Evolutionary conservation across 164 flowering plant species (phyloP).

Genomic region (Brasenia schreberi): DNA sequence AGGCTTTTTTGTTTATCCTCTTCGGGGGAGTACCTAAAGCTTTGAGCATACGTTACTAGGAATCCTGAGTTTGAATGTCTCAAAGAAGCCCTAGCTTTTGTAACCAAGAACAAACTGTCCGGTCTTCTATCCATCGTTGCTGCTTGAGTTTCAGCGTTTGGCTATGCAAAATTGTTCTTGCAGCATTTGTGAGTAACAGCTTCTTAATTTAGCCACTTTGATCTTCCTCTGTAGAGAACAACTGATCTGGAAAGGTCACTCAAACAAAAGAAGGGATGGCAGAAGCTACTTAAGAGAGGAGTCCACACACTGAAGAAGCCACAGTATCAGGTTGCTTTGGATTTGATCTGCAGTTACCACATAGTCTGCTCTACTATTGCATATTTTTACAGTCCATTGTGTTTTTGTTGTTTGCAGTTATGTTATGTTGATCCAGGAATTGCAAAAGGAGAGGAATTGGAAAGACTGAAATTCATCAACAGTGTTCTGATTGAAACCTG

Average conservation of each 20-base stretch:
- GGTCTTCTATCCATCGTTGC: no score
- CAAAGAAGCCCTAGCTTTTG: no score
- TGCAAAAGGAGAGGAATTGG: conserved; percentile 46
- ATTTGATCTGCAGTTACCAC: neutral
- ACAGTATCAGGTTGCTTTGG: conserved; percentile 61
- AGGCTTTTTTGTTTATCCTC: no score
- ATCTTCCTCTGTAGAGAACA: conserved; percentile 34
- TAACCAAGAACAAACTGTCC: no score
- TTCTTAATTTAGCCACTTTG: neutral
- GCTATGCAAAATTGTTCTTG: no score
- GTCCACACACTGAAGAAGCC: conserved; percentile 68
- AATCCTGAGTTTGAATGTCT: no score
- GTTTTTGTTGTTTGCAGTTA: conserved; percentile 27
- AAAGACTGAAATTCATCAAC: conserved; percentile 54
- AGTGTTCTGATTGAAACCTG: conserved; percentile 13
- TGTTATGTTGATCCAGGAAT: conserved; percentile 68
- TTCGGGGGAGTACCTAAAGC: no score
- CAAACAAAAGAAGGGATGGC: conserved; percentile 55
- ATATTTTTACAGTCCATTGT: neutral
- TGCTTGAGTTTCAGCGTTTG: no score
- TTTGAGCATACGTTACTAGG: no score
- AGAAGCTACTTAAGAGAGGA: conserved; percentile 73
- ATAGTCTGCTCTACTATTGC: neutral
- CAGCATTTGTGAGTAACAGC: no score
- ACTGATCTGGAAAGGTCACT: conserved; percentile 53